Conservation (phyloP, 202 grass and related monocot species). For the Cymbopogon flexuosus region DNA sequence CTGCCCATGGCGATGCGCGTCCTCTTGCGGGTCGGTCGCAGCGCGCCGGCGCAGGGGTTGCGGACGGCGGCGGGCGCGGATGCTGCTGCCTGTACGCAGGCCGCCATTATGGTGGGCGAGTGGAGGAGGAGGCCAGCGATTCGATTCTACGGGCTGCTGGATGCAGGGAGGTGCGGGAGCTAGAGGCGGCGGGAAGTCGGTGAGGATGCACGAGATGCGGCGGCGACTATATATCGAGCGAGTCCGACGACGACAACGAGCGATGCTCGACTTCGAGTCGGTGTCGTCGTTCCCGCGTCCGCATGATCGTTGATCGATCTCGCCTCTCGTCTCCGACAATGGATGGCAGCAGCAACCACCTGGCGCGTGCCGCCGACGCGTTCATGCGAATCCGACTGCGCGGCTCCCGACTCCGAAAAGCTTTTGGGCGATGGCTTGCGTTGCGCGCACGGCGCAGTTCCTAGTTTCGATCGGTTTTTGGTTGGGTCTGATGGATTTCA, state of each 20-base stretch:
- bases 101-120: not conserved
- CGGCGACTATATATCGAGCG: not conserved
- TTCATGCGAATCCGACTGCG: not conserved
- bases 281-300: not conserved
- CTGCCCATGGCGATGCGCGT: not conserved
- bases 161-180: not conserved
- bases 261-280: not conserved
- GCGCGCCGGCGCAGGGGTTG: not conserved
- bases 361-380: not conserved
- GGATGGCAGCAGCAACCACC: not conserved
- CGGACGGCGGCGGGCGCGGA: no score
- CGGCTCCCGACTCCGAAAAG: not conserved
- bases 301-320: not conserved
- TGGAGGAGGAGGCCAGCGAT: not conserved
- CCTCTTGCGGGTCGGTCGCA: not conserved
- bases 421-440: not conserved
- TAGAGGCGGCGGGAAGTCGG: not conserved
- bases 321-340: not conserved
- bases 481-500: not conserved
- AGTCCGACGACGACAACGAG: not conserved
- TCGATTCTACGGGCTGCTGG: not conserved
- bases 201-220: not conserved
- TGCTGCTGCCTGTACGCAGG: not conserved
- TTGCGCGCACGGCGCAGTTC: not conserved
- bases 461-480: not conserved